Evolutionary conservation across 1,284 basidiomycete species (phyloP), one percentile per base, ranked within the genome.

Genomic region (Trametes polyzona): DNA sequence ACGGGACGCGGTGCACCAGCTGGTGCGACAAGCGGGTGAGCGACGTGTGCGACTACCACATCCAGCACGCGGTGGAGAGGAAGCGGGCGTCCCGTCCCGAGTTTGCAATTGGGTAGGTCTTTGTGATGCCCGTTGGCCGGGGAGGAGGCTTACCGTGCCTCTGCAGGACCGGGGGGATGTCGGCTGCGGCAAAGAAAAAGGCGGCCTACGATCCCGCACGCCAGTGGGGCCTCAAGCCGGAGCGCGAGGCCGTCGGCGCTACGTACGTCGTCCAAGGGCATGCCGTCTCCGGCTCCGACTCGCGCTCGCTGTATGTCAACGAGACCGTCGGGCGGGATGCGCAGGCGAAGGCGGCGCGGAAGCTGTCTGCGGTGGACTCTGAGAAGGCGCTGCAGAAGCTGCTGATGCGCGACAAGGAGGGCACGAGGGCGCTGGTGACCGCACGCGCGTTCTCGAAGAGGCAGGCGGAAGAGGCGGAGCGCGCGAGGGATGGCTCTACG

Each of bases 11-110:
- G 1, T 98, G 96, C 67, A 84, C 83, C 10, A 82, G 84, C 42
- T 98, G 95, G 95, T 91, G 88, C 53, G 95, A 98, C 74, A 87
- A 86, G 74, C 86, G 85, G 54, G 83, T 88, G 57, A 88, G 88
- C 62, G 84, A 88, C 17, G 87, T 92, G 8, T 98, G 96, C 73
- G 94, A 98, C 46, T 98, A 84, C 72, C 96, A 98, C 73, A 73
- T 96, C 26, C 87, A 92, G 61, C 78, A 81, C 17, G 91, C 93
- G 0, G 84, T 98, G n/a, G 82, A 93, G 71, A 77, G 84, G 30
- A 78, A 82, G 16, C 79, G 92, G 12, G 84, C 87, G 0, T 82
- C 81, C 0, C 80, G 95, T 41, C 82, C 95, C 1, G 96, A 98
- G 72, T 95, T 97, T 64, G 81, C 91, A 10, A 76, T 78, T 3